Evolutionary conservation across 78 protist species (phyloP).

Genomic region (Mastigamoeba balamuthi): DNA sequence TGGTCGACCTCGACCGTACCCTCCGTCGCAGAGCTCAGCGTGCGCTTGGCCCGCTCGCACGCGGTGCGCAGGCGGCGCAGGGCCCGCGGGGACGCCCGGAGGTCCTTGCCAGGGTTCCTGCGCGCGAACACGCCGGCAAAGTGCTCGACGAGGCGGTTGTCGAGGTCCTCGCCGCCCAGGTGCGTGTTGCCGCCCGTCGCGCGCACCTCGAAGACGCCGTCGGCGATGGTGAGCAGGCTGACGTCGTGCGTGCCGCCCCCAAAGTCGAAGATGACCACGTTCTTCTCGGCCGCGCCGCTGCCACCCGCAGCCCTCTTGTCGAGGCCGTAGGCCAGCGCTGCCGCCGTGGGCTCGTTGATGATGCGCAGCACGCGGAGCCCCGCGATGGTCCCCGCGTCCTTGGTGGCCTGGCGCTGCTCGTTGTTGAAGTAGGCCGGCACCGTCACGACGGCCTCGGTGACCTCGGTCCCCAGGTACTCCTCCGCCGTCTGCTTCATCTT

Average conservation of each 20-base stretch:
- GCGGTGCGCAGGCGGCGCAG: constrained; percentile 81
- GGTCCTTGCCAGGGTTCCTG: constrained; percentile 64
- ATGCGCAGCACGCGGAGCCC: constrained; percentile 86
- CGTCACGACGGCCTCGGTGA: constrained; percentile 87
- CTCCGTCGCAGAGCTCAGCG: constrained; percentile 64
- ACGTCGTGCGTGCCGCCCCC: constrained; percentile 87
- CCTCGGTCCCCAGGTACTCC: constrained; percentile 77
- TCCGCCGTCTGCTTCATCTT: constrained; percentile 95
- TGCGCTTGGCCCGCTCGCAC: constrained; percentile 84
- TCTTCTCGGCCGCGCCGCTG: constrained; percentile 33
- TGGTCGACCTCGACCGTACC: constrained; percentile 81
- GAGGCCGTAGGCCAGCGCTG: constrained; percentile 90
- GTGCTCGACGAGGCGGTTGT: constrained; percentile 43
- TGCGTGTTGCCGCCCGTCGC: constrained; percentile 87
- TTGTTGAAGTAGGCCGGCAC: constrained; percentile 97
- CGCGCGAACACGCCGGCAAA: constrained; percentile 46
- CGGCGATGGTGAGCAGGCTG: constrained; percentile 69
- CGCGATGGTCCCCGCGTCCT: constrained; percentile 82
- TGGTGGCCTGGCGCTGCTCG: constrained; percentile 97
- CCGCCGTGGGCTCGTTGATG: constrained; percentile 97
- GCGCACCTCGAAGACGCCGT: constrained; percentile 74
- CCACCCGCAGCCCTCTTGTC: constrained; percentile 9
- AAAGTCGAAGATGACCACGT: constrained; percentile 63
- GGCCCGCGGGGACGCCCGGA: constrained; percentile 59
- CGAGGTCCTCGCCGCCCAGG: constrained; percentile 84